These are phyloP conservation scores for Acacia acuminata DNA, from an alignment of 306 rosid genomes.

Conservation along the genomic window DNA sequence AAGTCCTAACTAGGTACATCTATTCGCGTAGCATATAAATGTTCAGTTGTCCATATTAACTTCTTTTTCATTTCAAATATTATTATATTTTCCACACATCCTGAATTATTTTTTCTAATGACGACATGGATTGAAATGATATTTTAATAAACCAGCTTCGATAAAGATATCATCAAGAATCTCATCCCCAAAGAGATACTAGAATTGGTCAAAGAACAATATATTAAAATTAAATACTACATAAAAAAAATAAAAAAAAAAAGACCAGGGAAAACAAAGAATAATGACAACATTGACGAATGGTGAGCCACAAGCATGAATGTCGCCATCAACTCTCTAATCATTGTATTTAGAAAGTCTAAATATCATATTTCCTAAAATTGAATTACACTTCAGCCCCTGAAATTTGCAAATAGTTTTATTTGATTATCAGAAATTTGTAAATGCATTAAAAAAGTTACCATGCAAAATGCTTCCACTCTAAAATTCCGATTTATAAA, in stretches of 20 bases:
- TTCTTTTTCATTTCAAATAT: background rate
- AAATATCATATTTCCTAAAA: no score
- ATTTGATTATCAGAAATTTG: no score
- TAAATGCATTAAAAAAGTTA: no score
- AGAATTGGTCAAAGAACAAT: background rate
- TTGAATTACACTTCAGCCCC: background rate
- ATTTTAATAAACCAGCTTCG: background rate
- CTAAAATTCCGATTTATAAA: background rate
- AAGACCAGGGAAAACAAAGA: background rate
- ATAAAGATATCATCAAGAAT: background rate
- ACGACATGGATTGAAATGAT: background rate
- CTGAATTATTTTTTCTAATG: background rate
- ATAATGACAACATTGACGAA: background rate
- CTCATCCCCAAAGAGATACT: background rate
- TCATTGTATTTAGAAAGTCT: background rate
- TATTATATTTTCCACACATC: background rate
- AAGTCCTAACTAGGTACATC: background rate
- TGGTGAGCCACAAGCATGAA: background rate
- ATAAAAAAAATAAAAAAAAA: background rate
- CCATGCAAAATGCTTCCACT: background rate
- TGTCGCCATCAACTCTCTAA: background rate
- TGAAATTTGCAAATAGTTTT: background rate
- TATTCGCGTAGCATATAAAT: background rate
- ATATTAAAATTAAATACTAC: background rate
- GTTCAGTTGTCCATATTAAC: background rate